Percentiles rank a stretch among this genome's conserved stretches.
These are phyloP conservation scores for Mucor circinelloides DNA, from an alignment of 371 early-diverging fungal genomes.

Conservation along the genomic window DNA sequence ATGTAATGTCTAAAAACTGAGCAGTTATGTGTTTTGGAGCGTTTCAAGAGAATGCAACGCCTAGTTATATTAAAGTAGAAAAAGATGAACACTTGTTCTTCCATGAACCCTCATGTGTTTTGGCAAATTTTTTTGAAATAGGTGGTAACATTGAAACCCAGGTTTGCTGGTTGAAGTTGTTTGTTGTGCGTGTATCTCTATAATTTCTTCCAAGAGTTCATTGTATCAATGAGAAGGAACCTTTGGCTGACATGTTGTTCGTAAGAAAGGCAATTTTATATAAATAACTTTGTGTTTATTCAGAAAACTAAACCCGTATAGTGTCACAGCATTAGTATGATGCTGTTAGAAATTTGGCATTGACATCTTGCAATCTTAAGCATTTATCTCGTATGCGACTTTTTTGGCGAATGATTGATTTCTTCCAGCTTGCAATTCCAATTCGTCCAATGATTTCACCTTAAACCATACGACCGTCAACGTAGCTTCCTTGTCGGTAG, in stretches of 20 bases:
- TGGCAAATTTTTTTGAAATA: constrained; percentile 3
- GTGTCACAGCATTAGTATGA: neutral
- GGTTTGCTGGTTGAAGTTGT: neutral
- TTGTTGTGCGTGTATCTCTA: no score
- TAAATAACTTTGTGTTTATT: neutral
- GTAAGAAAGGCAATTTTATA: no score
- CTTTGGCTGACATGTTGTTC: no score
- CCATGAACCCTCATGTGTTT: neutral
- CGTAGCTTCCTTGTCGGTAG: neutral
- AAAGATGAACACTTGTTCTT: neutral
- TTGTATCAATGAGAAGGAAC: no score
- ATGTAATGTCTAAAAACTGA: neutral
- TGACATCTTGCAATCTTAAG: no score
- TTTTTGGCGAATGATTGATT: neutral
- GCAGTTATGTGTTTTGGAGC: neutral
- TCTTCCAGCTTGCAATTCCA: neutral
- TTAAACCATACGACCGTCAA: neutral
- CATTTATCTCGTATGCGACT: neutral
- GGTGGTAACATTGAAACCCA: constrained; percentile 2
- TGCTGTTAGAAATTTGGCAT: no score
- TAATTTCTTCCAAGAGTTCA: neutral
- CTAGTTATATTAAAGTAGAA: neutral
- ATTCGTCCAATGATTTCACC: neutral
- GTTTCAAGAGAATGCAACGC: neutral
- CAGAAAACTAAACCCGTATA: neutral